phyloP scores from a whole-genome alignment of 306 rosid species.

The Fagus sylvatica region DNA sequence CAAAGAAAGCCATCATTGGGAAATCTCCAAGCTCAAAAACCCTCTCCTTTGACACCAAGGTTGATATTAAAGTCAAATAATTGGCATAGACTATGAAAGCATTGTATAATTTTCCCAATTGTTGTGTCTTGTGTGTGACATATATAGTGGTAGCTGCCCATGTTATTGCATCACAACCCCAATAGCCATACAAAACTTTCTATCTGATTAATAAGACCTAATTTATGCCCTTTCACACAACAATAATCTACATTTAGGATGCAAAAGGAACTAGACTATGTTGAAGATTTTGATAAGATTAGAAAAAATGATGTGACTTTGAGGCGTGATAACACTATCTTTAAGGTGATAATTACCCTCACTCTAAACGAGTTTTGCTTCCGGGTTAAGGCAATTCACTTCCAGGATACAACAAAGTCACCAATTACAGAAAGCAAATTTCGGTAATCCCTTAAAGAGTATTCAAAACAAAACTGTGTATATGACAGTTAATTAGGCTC shows the following conservation, averaged over 20 bases:
- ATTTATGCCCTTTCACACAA: background rate
- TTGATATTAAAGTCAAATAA: slow-evolving; percentile 29
- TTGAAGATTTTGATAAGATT: background rate
- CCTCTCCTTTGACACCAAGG: slow-evolving; percentile 54
- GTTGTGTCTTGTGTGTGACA: slow-evolving; percentile 8
- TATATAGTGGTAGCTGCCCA: slow-evolving; percentile 30
- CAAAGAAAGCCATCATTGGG: slow-evolving; percentile 76
- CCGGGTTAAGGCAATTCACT: no score
- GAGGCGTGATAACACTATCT: no score
- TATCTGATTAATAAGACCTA: background rate
- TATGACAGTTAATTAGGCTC: no score
- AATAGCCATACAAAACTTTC: background rate
- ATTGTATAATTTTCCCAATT: slow-evolving; percentile 33
- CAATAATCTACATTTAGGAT: background rate
- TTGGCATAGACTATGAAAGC: background rate
- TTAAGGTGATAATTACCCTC: no score
- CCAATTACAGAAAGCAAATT: no score
- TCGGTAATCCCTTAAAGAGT: no score
- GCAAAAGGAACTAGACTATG: background rate
- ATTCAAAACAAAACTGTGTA: no score
- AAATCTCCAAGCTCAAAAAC: slow-evolving; percentile 76
- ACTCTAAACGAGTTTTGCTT: no score
- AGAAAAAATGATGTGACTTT: no score
- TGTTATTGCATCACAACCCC: background rate
- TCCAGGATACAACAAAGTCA: no score